Percentiles rank a stretch among this genome's conserved stretches.
Conservation (phyloP, 208 protist genomes). For the Acanthamoeba castellanii region DNA sequence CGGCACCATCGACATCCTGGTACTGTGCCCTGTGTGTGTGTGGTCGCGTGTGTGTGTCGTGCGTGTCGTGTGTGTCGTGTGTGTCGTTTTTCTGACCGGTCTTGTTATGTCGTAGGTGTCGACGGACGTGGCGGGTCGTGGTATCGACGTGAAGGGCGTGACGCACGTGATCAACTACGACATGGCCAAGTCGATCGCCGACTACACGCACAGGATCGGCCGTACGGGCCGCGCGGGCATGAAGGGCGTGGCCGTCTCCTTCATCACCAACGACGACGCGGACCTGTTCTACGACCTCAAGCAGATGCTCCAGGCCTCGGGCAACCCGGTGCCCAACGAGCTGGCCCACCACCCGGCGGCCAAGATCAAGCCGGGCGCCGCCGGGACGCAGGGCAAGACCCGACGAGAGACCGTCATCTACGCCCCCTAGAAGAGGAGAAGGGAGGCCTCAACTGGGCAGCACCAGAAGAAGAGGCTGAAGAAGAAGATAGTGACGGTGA, state of each 20-base stretch:
- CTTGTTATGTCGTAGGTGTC: slow-evolving; percentile 88
- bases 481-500: neutral
- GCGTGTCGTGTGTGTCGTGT: slow-evolving; percentile 91
- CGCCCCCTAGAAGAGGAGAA: slow-evolving; percentile 11
- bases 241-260: slow-evolving; percentile 86
- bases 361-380: slow-evolving; percentile 18
- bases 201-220: slow-evolving; percentile 86
- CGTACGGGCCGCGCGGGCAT: slow-evolving; percentile 90
- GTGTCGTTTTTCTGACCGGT: slow-evolving; percentile 92
- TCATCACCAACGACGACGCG: slow-evolving; percentile 89
- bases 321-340: slow-evolving; percentile 72
- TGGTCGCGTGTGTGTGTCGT: slow-evolving; percentile 86
- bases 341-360: slow-evolving; percentile 46
- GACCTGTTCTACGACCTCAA: slow-evolving; percentile 90
- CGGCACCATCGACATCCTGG: slow-evolving; percentile 88
- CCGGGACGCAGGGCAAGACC: neutral
- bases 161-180: slow-evolving; percentile 85
- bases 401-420: slow-evolving; percentile 64
- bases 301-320: slow-evolving; percentile 78
- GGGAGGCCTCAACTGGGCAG: no score
- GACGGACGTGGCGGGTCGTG: slow-evolving; percentile 88
- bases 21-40: slow-evolving; percentile 88
- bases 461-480: no score
- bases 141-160: slow-evolving; percentile 89
- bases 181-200: slow-evolving; percentile 84